Percentiles rank a stretch among this genome's conserved stretches.
Conservation (phyloP, 2,329 filamentous ascomycete species). For the Trichoderma polysporum region DNA sequence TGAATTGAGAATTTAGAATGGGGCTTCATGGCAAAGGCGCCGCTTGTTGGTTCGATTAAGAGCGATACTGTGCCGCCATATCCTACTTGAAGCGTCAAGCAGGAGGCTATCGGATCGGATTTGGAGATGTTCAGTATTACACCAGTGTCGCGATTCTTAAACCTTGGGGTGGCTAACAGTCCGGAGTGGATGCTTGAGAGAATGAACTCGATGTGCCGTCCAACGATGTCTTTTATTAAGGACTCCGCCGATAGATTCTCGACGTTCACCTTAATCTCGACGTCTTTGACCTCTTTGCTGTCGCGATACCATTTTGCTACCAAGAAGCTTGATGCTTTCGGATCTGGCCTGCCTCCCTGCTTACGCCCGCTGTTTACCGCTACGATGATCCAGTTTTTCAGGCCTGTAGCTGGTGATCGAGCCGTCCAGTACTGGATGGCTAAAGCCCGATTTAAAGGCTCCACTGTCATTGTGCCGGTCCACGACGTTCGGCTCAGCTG, state of each 20-base stretch:
- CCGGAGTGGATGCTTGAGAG: constrained; percentile 65
- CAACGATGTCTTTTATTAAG: constrained; percentile 72
- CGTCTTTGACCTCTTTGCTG: constrained; percentile 69
- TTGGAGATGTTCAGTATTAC: constrained; percentile 58
- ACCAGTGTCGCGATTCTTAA: constrained; percentile 57
- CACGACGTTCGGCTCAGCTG: constrained; percentile 70
- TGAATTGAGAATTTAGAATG: constrained; percentile 55
- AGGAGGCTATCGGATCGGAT: constrained; percentile 64
- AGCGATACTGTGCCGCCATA: constrained; percentile 59
- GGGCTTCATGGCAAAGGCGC: constrained; percentile 70
- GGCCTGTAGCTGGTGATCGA: constrained; percentile 49
- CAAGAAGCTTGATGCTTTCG: constrained; percentile 54
- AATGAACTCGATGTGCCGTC: constrained; percentile 70
- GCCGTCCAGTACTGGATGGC: constrained; percentile 89
- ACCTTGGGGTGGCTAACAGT: constrained; percentile 60
- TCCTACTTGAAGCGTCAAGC: constrained; percentile 68
- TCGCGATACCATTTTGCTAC: constrained; percentile 81
- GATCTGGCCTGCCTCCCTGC: constrained; percentile 39
- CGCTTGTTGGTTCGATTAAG: constrained; percentile 74
- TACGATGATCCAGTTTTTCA: constrained; percentile 89
- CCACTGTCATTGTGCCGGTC: constrained; percentile 74
- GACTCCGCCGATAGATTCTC: constrained; percentile 69
- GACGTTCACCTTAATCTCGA: constrained; percentile 66
- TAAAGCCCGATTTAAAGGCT: constrained; percentile 76
- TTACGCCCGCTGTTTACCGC: constrained; percentile 70